Base-by-base conservation (phyloP, 345 rosid genomes). In the Ricinus communis region DNA sequence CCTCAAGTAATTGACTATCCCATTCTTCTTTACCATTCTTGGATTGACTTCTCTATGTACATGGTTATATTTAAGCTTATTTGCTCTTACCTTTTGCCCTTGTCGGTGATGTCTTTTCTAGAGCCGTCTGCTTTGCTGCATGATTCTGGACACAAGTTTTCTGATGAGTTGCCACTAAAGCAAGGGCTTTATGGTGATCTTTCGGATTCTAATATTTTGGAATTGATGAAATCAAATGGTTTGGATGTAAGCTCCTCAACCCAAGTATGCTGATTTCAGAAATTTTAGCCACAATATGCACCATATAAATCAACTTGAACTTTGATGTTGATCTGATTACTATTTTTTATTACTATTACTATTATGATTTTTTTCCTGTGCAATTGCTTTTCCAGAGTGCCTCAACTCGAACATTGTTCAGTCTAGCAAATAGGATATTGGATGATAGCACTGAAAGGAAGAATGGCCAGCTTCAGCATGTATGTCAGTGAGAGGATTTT, bases 371-470 rank as follows among this genome's bases (percentile, higher is more conserved):
- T n/a, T n/a, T n/a, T n/a, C n/a, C n/a, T 38, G 4, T 38, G 43
- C 24, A 22, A 66, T 71, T 81, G 54, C 27, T 59, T 74, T 49
- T 63, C 75, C 91, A 92, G 98, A 87, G 81, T 76, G 86, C 87
- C 62, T 80, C 99, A 24, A 90, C 90, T 66, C 85, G 79, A 75
- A 80, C 85, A 62, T 87, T 95, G 67, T 93, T 90, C 79, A 81
- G 78, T 74, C 76, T 83, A 50, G 81, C 86, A 76, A 85, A 82
- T 62, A 78, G 69, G 78, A 84, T 92, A 77, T 78, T 95, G 77
- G 94, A 88, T 71, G 99, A 86, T 72, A 83, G 84, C 74, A 66
- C 83, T 54, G 89, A 84, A 79, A 89, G 84, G 72, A 87, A 85
- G 83, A 85, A 84, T 72, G 90, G 88, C 65, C 89, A 85, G 50